Evolutionary conservation across 208 protist species (phyloP).

Genomic region (Wallacemonas sp.): DNA sequence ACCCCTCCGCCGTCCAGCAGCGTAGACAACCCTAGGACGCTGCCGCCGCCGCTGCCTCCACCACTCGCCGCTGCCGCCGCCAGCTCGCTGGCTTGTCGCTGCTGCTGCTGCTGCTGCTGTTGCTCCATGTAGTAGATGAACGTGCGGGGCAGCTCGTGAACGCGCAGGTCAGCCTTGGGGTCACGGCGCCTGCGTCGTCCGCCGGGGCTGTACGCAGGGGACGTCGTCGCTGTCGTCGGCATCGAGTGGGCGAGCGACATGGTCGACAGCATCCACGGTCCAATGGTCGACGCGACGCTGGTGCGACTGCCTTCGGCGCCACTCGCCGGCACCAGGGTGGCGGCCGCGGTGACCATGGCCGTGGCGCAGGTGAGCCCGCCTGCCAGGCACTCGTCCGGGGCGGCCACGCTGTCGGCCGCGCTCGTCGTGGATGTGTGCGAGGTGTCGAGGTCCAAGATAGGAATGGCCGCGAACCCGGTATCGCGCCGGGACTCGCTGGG

Average conservation of each 20-base stretch:
- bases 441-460: not conserved
- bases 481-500: too few species aligned
- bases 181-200: not conserved
- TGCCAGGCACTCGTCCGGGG: too few species aligned
- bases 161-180: not conserved
- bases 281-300: not conserved
- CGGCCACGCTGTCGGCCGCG: not conserved
- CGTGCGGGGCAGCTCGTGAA: slow-evolving; percentile 5
- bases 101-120: slow-evolving; percentile 22
- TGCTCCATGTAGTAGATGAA: slow-evolving; percentile 12
- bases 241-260: not conserved
- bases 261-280: not conserved
- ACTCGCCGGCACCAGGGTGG: not conserved
- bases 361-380: too few species aligned
- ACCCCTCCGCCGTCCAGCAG: too few species aligned
- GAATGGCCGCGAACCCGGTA: too few species aligned
- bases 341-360: too few species aligned
- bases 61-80: slow-evolving; percentile 12
- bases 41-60: not conserved
- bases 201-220: not conserved
- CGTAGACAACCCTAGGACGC: too few species aligned
- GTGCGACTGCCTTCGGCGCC: not conserved
- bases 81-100: not conserved
- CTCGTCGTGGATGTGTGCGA: not conserved
- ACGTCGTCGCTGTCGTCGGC: not conserved